Base-by-base conservation (phyloP, 78 protist genomes). In the Dictyostelium citrinum region DNA sequence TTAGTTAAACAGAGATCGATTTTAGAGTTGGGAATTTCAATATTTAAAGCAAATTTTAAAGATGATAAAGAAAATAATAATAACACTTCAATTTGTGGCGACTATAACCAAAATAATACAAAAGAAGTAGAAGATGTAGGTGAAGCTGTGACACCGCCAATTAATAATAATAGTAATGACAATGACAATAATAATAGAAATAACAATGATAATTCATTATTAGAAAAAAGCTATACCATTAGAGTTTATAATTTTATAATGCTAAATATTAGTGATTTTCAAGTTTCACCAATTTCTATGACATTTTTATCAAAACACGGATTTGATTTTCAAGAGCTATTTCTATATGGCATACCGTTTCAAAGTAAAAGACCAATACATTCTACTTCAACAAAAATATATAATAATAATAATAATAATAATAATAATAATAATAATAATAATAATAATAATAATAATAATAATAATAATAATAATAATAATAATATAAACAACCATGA, bases 231-330 rank as follows among this genome's bases (percentile, higher is more conserved):
- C 17, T 76, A 86, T 86, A 29, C 45, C 17, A 68, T 86, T 20
- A 71, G 68, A 55, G 80, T 86, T 14, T 86, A 75, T 64, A 77
- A 79, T 35, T 86, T 86, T 77, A 12, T 77, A 60, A 35, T 49
- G 33, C 68, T 77, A 24, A 86, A 77, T 27, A 20, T 17, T 41
- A 16, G 16, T 17, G 92, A 86, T 16, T 77, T 76, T 77, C 31
- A 22, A n/a, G 64, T 86, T n/a, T 76, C 71, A 5, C 92, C 92
- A 11, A 2, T 24, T 9, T 35, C 64, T 14, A 41, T 86, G 64
- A 76, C 83, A 29, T 86, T 86, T 77, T 67, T 86, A 41, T 82
- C 78, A 33, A 67, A 86, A 64, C 92, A 86, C 61, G 92, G 92
- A 61, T 77, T 86, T 55, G 78, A 86, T 45, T 86, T 86, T 43